Percentiles rank a stretch among this genome's conserved stretches.
Evolutionary conservation across 1,284 basidiomycete genomes (phyloP).

Genomic region (Austropuccinia psidii): DNA sequence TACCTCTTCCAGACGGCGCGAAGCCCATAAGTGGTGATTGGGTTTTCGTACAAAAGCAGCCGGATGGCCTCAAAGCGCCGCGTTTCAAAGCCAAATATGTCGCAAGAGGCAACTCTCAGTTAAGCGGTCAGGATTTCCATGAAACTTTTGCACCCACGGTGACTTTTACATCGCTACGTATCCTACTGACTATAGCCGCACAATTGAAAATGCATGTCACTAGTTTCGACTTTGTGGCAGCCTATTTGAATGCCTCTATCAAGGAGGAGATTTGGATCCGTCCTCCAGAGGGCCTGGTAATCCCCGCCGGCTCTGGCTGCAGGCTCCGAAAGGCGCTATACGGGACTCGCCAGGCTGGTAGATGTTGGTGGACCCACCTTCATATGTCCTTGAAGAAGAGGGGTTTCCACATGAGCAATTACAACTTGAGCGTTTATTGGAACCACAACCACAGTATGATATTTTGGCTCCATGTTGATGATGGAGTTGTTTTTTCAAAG

Average conservation of each 20-base stretch:
- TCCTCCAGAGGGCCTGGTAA: neutral
- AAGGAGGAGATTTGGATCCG: slow-evolving; percentile 11
- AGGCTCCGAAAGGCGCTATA: slow-evolving; percentile 1
- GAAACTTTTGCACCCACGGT: neutral
- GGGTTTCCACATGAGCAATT: no score
- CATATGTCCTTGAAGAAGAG: no score
- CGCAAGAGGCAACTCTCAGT: neutral
- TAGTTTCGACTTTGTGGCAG: slow-evolving; percentile 1
- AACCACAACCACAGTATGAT: no score
- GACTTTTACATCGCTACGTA: neutral
- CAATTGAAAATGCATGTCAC: neutral
- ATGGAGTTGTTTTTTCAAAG: neutral
- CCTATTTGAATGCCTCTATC: slow-evolving; percentile 5
- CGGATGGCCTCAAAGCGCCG: no score
- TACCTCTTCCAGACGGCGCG: no score
- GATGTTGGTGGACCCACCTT: slow-evolving; percentile 19
- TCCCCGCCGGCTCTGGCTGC: neutral
- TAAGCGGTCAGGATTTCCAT: neutral
- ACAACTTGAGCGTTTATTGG: no score
- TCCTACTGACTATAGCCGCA: neutral
- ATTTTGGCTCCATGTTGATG: slow-evolving; percentile 15
- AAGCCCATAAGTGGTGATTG: no score
- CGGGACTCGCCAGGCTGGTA: neutral
- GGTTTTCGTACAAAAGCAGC: no score
- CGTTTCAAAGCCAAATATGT: slow-evolving; percentile 3